Evolutionary conservation across 768 basidiomycete genomes (phyloP), one percentile per base, ranked within the genome.

Genomic region (Macrolepiota fuliginosa): DNA sequence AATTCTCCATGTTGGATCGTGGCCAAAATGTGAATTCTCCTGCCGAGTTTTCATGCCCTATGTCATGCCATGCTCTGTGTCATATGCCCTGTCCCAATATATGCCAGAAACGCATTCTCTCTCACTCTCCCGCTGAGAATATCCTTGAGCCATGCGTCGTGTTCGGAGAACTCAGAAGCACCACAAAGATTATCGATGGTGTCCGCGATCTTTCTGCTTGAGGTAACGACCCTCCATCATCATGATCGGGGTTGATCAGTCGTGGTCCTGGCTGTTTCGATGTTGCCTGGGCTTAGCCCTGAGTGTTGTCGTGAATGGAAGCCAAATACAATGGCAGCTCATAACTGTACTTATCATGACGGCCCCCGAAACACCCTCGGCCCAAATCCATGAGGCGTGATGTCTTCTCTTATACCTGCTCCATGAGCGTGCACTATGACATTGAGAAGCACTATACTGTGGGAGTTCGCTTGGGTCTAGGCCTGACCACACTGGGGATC

Each of bases 1-100:
- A 50, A 36, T 54, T 63, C 58, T 62, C 47, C 66, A 58, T 62
- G 55, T 64, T 67, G 67, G 65, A 61, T 62, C 62, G 63, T 62
- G 65, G 69, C 62, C 57, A 63, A 62, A 63, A 61, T 57, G 57
- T 52, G 40, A 50, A 61, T 46, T 22, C 60, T 61, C 54, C 35
- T 25, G 17, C 15, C 40, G 51, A 55, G 60, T 46, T 42, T 15
- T 47, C 46, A 54, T 54, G 42, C 42, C 19, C 53, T 52, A 49
- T 61, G 51, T 45, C 58, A 53, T 46, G 13, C 42, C 56, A 56
- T 59, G 52, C 53, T 39, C 35, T 17, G 32, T 40, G 53, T 39
- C 51, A 19, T 54, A 45, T 61, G 59, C 19, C 51, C 39, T 54
- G 59, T 46, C 22, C 24, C 59, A 61, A 61, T 61, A 61, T 54